Conservation (phyloP, 495 filamentous ascomycete species). For the Patellaria atrata region DNA sequence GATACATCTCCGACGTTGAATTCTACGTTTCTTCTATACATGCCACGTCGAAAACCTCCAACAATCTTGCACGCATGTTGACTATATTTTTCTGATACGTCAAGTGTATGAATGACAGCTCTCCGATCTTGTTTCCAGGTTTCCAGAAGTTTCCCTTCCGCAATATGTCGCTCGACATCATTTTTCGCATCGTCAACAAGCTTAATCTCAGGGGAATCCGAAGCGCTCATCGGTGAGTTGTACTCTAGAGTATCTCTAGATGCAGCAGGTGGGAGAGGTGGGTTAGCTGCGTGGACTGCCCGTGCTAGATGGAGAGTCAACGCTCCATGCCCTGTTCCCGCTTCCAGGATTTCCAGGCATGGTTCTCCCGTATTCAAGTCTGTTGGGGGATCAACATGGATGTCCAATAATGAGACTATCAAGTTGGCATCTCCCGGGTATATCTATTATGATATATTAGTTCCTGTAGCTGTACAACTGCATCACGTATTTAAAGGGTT, state of each 20-base stretch:
- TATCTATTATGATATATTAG: slow-evolving; percentile 38
- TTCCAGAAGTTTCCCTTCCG: slow-evolving; percentile 12
- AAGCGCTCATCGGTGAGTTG: not conserved
- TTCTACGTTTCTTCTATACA: slow-evolving; percentile 51
- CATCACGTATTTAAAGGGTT: not conserved
- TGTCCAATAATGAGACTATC: slow-evolving; percentile 60
- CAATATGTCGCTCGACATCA: not conserved
- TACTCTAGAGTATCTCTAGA: no score
- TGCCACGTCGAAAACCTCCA: slow-evolving; percentile 48
- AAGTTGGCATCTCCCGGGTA: slow-evolving; percentile 57
- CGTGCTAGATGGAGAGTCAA: slow-evolving; percentile 58
- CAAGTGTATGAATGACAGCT: slow-evolving; percentile 59
- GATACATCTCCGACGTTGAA: slow-evolving; percentile 55
- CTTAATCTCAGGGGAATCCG: not conserved
- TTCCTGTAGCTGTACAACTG: not conserved
- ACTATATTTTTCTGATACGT: slow-evolving; percentile 44
- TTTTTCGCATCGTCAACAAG: not conserved
- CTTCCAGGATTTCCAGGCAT: slow-evolving; percentile 59
- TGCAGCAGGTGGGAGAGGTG: slow-evolving; percentile 26
- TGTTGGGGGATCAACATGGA: slow-evolving; percentile 37
- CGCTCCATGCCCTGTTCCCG: slow-evolving; percentile 66
- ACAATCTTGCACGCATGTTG: slow-evolving; percentile 45
- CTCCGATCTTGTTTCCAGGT: slow-evolving; percentile 38
- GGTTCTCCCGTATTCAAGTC: slow-evolving; percentile 15
- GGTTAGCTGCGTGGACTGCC: slow-evolving; percentile 63